A percentile compares a stretch with the other conserved stretches of the same genome.
These are phyloP conservation scores for Aquilaria agallochum DNA, from an alignment of 441 rosid species.

Conservation along the genomic window DNA sequence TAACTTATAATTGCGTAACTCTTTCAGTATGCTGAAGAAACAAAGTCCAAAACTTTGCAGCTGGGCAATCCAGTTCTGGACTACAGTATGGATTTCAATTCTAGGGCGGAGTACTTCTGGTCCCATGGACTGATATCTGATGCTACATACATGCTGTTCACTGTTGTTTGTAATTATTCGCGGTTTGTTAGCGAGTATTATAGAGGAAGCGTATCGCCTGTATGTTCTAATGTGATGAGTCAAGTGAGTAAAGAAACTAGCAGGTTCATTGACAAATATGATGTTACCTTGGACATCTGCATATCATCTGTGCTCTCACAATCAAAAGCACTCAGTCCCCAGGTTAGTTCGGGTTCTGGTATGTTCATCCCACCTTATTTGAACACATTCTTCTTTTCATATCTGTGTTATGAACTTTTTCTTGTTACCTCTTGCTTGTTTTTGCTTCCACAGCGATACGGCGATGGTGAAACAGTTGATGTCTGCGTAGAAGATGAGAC, in stretches of 20 bases:
- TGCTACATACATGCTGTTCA: slow-evolving; percentile 26
- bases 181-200: slow-evolving; percentile 25
- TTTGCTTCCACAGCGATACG: slow-evolving; percentile 49
- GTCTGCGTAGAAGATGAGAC: slow-evolving; percentile 48
- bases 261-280: slow-evolving; percentile 29
- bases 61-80: slow-evolving; percentile 41
- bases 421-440: too few species aligned
- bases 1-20: neutral
- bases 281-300: slow-evolving; percentile 43
- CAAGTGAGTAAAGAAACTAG: slow-evolving; percentile 34
- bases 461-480: slow-evolving; percentile 24
- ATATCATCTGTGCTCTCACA: slow-evolving; percentile 33
- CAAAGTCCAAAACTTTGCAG: slow-evolving; percentile 17
- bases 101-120: slow-evolving; percentile 37
- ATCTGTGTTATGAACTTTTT: too few species aligned
- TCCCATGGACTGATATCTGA: slow-evolving; percentile 55
- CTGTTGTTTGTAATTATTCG: slow-evolving; percentile 35
- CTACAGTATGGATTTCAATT: slow-evolving; percentile 36
- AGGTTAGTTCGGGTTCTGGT: slow-evolving; percentile 27
- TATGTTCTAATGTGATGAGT: slow-evolving; percentile 29
- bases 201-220: slow-evolving; percentile 23
- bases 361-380: too few species aligned
- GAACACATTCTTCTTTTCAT: too few species aligned
- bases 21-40: neutral
- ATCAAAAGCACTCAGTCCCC: slow-evolving; percentile 19